Percentiles rank a stretch among this genome's conserved stretches.
These are phyloP conservation scores for Microcyclospora tardicrescens DNA, from an alignment of 2,329 filamentous ascomycete genomes.

Conservation along the genomic window DNA sequence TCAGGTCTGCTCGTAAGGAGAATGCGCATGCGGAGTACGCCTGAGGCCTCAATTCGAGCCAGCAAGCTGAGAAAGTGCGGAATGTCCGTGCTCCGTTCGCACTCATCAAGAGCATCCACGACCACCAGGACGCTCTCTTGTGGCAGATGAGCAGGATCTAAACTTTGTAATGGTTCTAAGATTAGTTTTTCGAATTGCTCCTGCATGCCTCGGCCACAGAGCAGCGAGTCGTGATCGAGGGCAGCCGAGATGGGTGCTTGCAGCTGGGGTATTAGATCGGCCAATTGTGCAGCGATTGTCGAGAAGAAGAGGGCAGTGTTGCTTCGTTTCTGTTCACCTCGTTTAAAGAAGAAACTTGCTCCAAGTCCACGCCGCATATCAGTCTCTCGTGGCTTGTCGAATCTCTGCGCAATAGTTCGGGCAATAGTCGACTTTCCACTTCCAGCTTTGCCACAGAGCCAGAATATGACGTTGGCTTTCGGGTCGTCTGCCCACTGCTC, in stretches of 20 bases:
- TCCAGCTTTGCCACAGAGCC: slow-evolving; percentile 22
- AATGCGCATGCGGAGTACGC: slow-evolving; percentile 7
- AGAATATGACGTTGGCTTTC: slow-evolving; percentile 16
- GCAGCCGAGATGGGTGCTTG: not conserved
- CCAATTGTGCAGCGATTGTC: slow-evolving; percentile 7
- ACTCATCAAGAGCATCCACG: slow-evolving; percentile 24
- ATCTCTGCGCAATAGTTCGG: slow-evolving; percentile 16
- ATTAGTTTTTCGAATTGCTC: slow-evolving; percentile 7
- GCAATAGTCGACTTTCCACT: slow-evolving; percentile 24
- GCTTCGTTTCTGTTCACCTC: slow-evolving; percentile 6
- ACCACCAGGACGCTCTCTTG: slow-evolving; percentile 13
- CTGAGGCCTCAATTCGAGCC: slow-evolving; percentile 3
- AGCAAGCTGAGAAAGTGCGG: slow-evolving; percentile 8
- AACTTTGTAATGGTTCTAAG: slow-evolving; percentile 1
- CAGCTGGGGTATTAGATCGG: slow-evolving; percentile 1
- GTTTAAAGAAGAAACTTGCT: slow-evolving; percentile 14
- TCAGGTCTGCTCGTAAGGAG: slow-evolving; percentile 16
- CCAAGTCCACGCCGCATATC: slow-evolving; percentile 3
- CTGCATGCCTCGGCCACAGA: slow-evolving; percentile 1
- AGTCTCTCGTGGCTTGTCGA: too few relatives aligned
- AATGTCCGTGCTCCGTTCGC: slow-evolving; percentile 12
- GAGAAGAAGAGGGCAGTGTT: slow-evolving; percentile 6
- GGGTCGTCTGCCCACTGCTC: slow-evolving; percentile 10
- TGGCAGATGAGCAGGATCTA: not conserved
- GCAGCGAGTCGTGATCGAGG: not conserved